Evolutionary conservation across 2,329 filamentous ascomycete genomes (phyloP).

Genomic region (Neonectria hederae): DNA sequence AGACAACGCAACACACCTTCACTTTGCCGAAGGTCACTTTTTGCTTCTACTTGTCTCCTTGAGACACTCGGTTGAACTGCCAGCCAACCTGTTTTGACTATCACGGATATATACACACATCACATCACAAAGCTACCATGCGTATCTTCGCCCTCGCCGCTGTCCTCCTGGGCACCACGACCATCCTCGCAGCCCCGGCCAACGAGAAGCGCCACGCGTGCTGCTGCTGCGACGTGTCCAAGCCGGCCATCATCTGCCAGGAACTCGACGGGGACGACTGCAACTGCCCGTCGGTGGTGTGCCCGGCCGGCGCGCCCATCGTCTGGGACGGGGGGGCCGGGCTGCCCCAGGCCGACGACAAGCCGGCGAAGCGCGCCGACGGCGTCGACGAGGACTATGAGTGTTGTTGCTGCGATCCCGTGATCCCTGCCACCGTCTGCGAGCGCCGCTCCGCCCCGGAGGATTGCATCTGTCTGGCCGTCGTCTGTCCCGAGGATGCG

Average conservation of each 20-base stretch:
- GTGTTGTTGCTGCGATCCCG: constrained; percentile 33
- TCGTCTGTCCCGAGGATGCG: constrained; percentile 13
- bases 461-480: constrained; percentile 27
- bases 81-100: not conserved
- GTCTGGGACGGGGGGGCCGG: constrained; percentile 1
- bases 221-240: constrained; percentile 48
- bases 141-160: constrained; percentile 36
- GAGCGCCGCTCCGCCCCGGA: constrained; percentile 15
- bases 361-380: not conserved
- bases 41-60: not conserved
- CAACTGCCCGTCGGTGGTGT: constrained; percentile 40
- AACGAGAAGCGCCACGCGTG: constrained; percentile 35
- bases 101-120: not conserved
- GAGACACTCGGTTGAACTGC: not conserved
- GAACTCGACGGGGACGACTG: constrained; percentile 34
- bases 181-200: constrained; percentile 34
- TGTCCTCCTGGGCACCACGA: constrained; percentile 33
- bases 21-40: not conserved
- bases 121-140: constrained; percentile 29
- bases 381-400: not conserved
- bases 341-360: not conserved
- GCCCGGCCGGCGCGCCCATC: constrained; percentile 29
- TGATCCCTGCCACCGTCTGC: constrained; percentile 19
- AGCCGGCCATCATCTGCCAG: constrained; percentile 40
- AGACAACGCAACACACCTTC: not conserved